Conservation (phyloP, 2,329 filamentous ascomycete genomes). For the Rosellinia necatrix region DNA sequence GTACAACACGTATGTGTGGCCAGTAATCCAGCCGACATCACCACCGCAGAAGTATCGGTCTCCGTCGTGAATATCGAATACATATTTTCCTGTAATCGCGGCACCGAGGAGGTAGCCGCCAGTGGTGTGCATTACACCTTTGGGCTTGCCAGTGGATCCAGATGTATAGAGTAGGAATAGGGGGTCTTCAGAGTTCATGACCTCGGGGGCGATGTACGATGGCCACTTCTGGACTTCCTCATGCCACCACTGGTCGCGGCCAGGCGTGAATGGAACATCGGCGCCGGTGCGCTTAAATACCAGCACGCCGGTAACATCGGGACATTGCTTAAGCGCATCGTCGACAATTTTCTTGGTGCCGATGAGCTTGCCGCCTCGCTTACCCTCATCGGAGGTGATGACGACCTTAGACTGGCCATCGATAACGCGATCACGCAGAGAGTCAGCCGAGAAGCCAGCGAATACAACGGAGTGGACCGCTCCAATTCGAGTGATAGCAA, state of each 20-base stretch:
- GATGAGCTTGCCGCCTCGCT: conserved; percentile 95
- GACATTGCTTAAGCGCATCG: conserved; percentile 94
- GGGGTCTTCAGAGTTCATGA: conserved; percentile 91
- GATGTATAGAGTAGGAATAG: conserved; percentile 98
- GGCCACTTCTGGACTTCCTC: conserved; percentile 98
- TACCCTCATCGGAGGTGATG: conserved; percentile 97
- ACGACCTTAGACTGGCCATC: conserved; percentile 91
- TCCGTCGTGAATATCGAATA: conserved; percentile 94
- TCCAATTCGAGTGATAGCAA: conserved; percentile 90
- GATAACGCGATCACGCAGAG: conserved; percentile 89
- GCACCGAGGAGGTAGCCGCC: conserved; percentile 93
- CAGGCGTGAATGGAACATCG: conserved; percentile 86
- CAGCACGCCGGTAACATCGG: conserved; percentile 80
- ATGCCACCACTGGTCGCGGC: conserved; percentile 96
- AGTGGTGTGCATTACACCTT: conserved; percentile 98
- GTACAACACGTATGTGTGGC: conserved; percentile 98
- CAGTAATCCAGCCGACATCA: conserved; percentile 98
- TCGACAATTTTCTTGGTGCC: conserved; percentile 99
- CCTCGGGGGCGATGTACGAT: conserved; percentile 84
- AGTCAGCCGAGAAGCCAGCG: conserved; percentile 95
- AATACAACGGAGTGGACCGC: conserved; percentile 98
- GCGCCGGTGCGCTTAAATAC: conserved; percentile 96
- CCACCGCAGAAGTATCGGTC: conserved; percentile 97
- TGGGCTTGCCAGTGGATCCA: conserved; percentile 96
- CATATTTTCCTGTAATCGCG: conserved; percentile 94